phyloP scores from a whole-genome alignment of 805 yeast genomes.

The Candida ascalaphidarum region DNA sequence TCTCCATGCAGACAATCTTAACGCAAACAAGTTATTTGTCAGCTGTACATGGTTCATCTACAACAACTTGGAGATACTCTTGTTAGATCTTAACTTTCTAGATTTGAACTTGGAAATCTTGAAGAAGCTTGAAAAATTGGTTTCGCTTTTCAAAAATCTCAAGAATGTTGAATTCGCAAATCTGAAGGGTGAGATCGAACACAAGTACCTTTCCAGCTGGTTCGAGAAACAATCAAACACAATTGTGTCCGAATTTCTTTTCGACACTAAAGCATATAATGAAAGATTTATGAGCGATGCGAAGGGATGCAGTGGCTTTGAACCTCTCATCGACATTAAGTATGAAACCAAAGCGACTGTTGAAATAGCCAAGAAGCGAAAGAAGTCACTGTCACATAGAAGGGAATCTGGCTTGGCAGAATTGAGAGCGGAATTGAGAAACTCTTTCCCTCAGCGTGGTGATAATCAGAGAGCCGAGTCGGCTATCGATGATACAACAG shows the following conservation, averaged over 20 bases:
- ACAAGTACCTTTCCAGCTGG: constrained; percentile 7
- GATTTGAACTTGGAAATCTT: constrained; percentile 19
- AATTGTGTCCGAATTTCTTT: no score
- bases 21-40: constrained; percentile 47
- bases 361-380: constrained; percentile 8
- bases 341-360: constrained; percentile 6
- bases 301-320: constrained; percentile 23
- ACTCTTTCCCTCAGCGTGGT: no score
- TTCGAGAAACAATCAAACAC: constrained; percentile 12
- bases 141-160: constrained; percentile 19
- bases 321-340: constrained; percentile 27
- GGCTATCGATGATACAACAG: constrained; percentile 12
- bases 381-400: constrained; percentile 12
- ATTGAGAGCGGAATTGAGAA: no score
- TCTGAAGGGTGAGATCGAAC: constrained; percentile 10
- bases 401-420: constrained; percentile 12
- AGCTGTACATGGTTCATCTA: constrained; percentile 63
- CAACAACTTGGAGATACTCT: constrained; percentile 52
- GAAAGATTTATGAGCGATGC: constrained; percentile 25
- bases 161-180: constrained; percentile 12
- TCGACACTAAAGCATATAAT: no score
- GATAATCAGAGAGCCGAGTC: constrained; percentile 1
- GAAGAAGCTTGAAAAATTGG: constrained; percentile 16
- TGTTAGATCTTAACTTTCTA: constrained; percentile 35
- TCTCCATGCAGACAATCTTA: constrained; percentile 41